These are phyloP conservation scores for Auricularia heimuer DNA, from an alignment of 768 basidiomycete genomes.

Conservation along the genomic window DNA sequence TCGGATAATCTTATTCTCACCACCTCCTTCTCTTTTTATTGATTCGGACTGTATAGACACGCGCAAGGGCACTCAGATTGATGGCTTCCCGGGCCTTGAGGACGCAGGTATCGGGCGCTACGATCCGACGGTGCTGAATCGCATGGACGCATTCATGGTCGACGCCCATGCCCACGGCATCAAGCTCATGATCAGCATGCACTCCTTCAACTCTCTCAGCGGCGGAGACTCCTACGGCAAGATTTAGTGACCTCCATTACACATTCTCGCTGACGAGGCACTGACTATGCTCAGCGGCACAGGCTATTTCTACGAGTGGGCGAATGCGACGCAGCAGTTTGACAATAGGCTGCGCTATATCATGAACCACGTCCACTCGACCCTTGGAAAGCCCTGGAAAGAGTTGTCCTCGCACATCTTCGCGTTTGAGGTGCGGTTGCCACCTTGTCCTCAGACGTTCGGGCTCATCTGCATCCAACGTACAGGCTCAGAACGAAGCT, in stretches of 20 bases:
- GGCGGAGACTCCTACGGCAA: slow-evolving; percentile 26
- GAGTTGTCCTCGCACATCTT: slow-evolving; percentile 29
- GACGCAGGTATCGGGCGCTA: slow-evolving; percentile 25
- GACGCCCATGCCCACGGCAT: slow-evolving; percentile 25
- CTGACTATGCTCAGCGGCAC: slow-evolving; percentile 9
- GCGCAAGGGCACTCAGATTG: slow-evolving; percentile 14
- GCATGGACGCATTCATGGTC: slow-evolving; percentile 31
- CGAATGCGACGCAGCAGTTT: slow-evolving; percentile 19
- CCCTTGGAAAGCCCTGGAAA: slow-evolving; percentile 29
- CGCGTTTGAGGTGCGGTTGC: slow-evolving; percentile 19
- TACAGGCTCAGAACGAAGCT: slow-evolving; percentile 25
- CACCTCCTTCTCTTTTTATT: not conserved
- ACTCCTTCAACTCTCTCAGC: slow-evolving; percentile 15
- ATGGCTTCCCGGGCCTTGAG: slow-evolving; percentile 24
- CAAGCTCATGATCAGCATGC: slow-evolving; percentile 13
- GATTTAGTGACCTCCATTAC: slow-evolving; percentile 10
- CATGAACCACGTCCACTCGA: slow-evolving; percentile 28
- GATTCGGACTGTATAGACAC: slow-evolving; percentile 13
- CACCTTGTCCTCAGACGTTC: not conserved
- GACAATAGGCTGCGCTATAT: slow-evolving; percentile 29
- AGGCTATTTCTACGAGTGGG: slow-evolving; percentile 26
- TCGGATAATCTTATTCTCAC: not conserved
- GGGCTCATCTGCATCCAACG: not conserved
- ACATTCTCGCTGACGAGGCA: not conserved
- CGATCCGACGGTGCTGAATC: slow-evolving; percentile 26